A percentile compares a stretch with the other conserved stretches of the same genome.
Evolutionary conservation across 2,329 filamentous ascomycete genomes (phyloP).

Genomic region (Fusarium ramigenum): DNA sequence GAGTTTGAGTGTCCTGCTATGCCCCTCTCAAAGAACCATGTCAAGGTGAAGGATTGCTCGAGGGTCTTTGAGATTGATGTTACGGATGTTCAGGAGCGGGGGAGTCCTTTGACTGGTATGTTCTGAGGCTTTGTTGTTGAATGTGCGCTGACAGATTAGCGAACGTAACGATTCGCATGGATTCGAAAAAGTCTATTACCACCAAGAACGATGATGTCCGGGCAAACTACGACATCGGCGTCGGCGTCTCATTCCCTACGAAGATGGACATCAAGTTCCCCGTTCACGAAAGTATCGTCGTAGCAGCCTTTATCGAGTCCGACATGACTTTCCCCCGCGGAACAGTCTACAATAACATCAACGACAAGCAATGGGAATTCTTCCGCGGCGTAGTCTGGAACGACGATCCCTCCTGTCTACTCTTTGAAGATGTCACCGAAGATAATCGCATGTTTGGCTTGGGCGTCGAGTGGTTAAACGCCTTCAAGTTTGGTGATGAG

Average conservation of each 20-base stretch:
- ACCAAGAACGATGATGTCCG: background rate
- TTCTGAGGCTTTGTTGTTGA: fast-evolving
- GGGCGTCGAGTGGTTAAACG: constrained; percentile 11
- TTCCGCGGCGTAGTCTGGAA: constrained; percentile 30
- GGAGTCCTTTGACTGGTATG: constrained; percentile 16
- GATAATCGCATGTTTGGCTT: constrained; percentile 23
- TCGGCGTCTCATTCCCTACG: constrained; percentile 9
- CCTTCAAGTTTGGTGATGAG: constrained; percentile 21
- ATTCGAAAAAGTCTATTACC: background rate
- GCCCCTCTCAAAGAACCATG: constrained; percentile 14
- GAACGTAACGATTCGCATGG: constrained; percentile 17
- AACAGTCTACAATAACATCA: constrained; percentile 32
- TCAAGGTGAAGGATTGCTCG: constrained; percentile 4
- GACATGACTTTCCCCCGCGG: constrained; percentile 21
- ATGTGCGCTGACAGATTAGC: background rate
- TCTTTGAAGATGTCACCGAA: constrained; percentile 11
- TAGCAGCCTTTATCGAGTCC: constrained; percentile 24
- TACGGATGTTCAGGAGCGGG: constrained; percentile 13
- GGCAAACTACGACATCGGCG: constrained; percentile 20
- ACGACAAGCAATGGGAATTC: constrained; percentile 27
- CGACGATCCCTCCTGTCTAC: constrained; percentile 24
- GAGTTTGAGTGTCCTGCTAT: constrained; percentile 27
- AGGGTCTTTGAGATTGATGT: constrained; percentile 9
- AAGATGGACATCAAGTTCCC: constrained; percentile 21
- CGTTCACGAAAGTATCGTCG: constrained; percentile 21